phyloP scores from a whole-genome alignment of 257 asterid genomes.

The Plantago elongata region DNA sequence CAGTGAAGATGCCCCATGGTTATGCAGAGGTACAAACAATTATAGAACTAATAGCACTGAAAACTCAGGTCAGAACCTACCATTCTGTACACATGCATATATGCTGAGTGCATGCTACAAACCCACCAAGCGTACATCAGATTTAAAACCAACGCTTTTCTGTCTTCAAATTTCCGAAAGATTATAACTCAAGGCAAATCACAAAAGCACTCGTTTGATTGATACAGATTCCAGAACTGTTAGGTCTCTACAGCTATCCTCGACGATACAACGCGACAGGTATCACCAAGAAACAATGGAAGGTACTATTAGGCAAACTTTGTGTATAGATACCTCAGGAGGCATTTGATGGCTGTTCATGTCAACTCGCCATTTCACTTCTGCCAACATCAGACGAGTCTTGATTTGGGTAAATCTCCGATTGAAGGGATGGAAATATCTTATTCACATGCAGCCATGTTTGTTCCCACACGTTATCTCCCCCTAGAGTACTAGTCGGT shows the following conservation, averaged over 20 bases:
- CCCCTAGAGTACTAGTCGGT: conserved; percentile 73
- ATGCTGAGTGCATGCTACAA: too few relatives aligned
- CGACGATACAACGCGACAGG: conserved; percentile 16
- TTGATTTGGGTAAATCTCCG: conserved; percentile 61
- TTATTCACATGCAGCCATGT: conserved; percentile 93
- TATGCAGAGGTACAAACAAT: too few relatives aligned
- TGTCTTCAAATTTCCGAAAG: conserved; percentile 18
- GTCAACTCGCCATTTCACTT: conserved; percentile 26
- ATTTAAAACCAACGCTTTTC: conserved; percentile 14
- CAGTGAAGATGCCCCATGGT: too few relatives aligned
- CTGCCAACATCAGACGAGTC: conserved; percentile 19
- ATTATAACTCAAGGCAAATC: conserved; percentile 22
- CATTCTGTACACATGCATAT: too few relatives aligned
- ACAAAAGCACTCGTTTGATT: conserved; percentile 13
- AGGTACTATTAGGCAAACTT: background rate
- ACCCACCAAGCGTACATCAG: background rate
- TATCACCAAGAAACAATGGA: conserved; percentile 4
- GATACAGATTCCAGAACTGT: conserved; percentile 3
- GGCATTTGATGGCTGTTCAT: conserved; percentile 17
- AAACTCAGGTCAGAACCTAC: too few relatives aligned
- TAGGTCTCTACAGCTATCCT: conserved; percentile 23
- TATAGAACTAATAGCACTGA: too few relatives aligned
- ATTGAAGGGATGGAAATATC: conserved; percentile 63
- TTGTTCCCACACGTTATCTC: conserved; percentile 91
- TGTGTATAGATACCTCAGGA: background rate